These are phyloP conservation scores for Malassezia sympodialis DNA, from an alignment of 1,284 basidiomycete species.

Conservation along the genomic window DNA sequence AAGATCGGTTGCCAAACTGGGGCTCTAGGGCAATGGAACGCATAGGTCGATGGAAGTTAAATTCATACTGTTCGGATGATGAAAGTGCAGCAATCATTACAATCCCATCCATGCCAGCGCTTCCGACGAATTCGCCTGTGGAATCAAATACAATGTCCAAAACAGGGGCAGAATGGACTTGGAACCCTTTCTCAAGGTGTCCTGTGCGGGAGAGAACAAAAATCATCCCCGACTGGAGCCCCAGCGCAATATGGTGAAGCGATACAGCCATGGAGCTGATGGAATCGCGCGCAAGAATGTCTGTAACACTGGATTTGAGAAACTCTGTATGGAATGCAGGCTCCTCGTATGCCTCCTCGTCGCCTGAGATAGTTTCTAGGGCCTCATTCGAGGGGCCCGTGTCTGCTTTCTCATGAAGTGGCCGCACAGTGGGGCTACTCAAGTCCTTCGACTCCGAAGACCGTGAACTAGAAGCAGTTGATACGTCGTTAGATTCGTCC, in stretches of 20 bases:
- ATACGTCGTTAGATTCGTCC: too few species aligned
- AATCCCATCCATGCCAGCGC: slow-evolving; percentile 88
- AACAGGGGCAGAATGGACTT: slow-evolving; percentile 82
- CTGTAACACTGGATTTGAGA: slow-evolving; percentile 63
- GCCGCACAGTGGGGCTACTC: not conserved
- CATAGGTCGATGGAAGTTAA: slow-evolving; percentile 87
- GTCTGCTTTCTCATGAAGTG: not conserved
- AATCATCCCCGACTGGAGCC: slow-evolving; percentile 82
- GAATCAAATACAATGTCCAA: slow-evolving; percentile 75
- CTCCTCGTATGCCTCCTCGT: slow-evolving; percentile 17
- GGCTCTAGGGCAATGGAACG: slow-evolving; percentile 83
- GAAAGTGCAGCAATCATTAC: slow-evolving; percentile 77
- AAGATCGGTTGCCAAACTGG: slow-evolving; percentile 67
- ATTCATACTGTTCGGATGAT: slow-evolving; percentile 67
- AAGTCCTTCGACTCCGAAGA: too few species aligned
- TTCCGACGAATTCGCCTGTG: slow-evolving; percentile 78
- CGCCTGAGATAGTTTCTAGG: not conserved
- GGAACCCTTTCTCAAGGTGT: slow-evolving; percentile 75
- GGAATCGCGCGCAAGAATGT: slow-evolving; percentile 74
- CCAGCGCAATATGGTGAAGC: slow-evolving; percentile 58
- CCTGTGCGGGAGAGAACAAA: slow-evolving; percentile 74
- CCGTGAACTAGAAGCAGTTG: too few species aligned
- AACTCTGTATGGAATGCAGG: slow-evolving; percentile 75
- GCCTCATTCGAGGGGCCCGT: not conserved
- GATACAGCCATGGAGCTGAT: slow-evolving; percentile 56